A percentile compares a stretch with the other conserved stretches of the same genome.
phyloP scores from a whole-genome alignment of 768 basidiomycete species.

The Rubroboletus pulcherrimus region DNA sequence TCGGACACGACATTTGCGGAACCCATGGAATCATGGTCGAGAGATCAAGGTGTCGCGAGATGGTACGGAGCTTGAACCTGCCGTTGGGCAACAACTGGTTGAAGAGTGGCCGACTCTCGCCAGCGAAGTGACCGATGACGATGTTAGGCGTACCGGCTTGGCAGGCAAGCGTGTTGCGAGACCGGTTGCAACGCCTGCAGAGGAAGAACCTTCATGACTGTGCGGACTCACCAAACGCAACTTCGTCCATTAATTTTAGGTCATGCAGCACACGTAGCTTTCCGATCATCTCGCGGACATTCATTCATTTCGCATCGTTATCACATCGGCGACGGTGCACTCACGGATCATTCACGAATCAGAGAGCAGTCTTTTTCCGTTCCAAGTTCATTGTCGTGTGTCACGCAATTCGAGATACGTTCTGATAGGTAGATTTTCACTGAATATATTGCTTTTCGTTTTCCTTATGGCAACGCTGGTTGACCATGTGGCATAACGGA shows the following conservation, averaged over 20 bases:
- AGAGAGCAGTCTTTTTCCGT: not conserved
- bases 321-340: not conserved
- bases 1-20: conserved; percentile 75
- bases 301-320: not conserved
- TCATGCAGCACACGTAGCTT: not conserved
- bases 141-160: not conserved
- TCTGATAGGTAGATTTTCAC: not conserved
- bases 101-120: conserved; percentile 59
- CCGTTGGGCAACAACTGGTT: conserved; percentile 60
- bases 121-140: conserved; percentile 8
- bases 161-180: conserved; percentile 4
- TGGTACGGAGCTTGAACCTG: conserved; percentile 89
- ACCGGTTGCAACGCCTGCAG: not conserved
- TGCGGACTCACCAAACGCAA: not conserved
- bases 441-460: not conserved
- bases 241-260: not conserved
- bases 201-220: not conserved
- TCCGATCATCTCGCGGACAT: not conserved
- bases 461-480: not conserved
- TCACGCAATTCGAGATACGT: not conserved
- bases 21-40: conserved; percentile 88
- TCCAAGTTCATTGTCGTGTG: not conserved
- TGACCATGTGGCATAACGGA: not conserved
- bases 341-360: not conserved
- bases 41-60: conserved; percentile 82